Base-by-base conservation (phyloP, 2,329 filamentous ascomycete genomes). In the Arthrinium phaeospermum region DNA sequence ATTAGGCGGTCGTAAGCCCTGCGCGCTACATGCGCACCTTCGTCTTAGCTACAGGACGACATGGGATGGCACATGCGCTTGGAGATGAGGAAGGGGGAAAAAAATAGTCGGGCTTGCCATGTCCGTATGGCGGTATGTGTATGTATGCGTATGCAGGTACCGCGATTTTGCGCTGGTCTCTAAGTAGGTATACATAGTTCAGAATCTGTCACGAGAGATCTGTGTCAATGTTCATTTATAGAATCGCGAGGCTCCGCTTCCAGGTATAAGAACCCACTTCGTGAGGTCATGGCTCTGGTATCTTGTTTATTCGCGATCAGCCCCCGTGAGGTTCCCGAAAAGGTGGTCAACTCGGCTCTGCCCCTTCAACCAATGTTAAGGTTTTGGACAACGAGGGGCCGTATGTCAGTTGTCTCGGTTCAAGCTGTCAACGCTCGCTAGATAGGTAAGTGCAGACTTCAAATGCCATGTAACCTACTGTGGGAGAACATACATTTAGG, bases 1-100 rank as follows among this genome's bases (percentile, higher is more conserved):
- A 64, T 41, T 64, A 24, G 57, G 34, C 57, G 19, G 57, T 41
- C 41, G 57, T 19, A 64, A 64, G 57, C 57, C 57, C 34, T 64
- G 53, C 30, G 14, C 57, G 34, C 57, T 64, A 41, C 34, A 12
- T n/a, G 57, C 34, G 57, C 57, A 41, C 57, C 19, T 64, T 41
- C 34, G 30, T 64, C 57, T 64, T 64, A 64, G 57, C 57, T 64
- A 41, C 34, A 41, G 57, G 34, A 14, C 34, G 57, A 64, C 57
- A 41, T 64, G 57, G 57, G 57, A 64, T 64, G 57, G 34, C 57
- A 64, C 57, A 41, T 64, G 57, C 57, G 41, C 51, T 22, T 64
- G 19, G 57, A 7, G n/a, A 41, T 41, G 41, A n/a, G n/a, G n/a
- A n/a, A n/a, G n/a, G n/a, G n/a, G n/a, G 34, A 64, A 41, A 37